Conservation (phyloP, 192 early-diverging fungal genomes). For the Rhizophagus sp. region DNA sequence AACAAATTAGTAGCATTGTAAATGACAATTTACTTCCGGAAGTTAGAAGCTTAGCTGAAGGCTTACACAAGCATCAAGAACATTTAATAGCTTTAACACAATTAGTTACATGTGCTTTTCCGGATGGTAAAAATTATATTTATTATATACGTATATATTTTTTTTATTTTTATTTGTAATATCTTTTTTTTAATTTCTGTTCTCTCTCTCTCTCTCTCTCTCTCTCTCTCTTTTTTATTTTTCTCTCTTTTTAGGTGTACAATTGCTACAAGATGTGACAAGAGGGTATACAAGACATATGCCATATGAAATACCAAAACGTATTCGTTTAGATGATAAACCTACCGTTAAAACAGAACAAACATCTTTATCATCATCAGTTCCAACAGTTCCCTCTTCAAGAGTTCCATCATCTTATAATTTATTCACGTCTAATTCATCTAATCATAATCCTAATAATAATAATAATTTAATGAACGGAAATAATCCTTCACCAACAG, state of each 20-base stretch:
- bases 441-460: neutral
- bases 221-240: too few relatives aligned
- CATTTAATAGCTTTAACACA: conserved; percentile 25
- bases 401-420: neutral
- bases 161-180: too few relatives aligned
- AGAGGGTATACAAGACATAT: neutral
- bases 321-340: conserved; percentile 15
- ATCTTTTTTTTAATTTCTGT: too few relatives aligned
- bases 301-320: conserved; percentile 10
- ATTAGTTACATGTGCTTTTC: conserved; percentile 3
- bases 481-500: neutral
- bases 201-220: too few relatives aligned
- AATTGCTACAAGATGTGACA: conserved; percentile 6
- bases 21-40: conserved; percentile 24
- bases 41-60: conserved; percentile 13
- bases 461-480: conserved; percentile 12
- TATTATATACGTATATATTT: neutral
- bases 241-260: neutral
- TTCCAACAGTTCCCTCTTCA: conserved; percentile 2
- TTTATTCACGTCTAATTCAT: neutral
- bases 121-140: conserved; percentile 4
- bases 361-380: neutral
- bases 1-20: conserved; percentile 24
- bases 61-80: conserved; percentile 13
- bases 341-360: neutral